A percentile compares a stretch with the other conserved stretches of the same genome.
Evolutionary conservation across 495 filamentous ascomycete genomes (phyloP).

Genomic region (Schizothecium vesticola): DNA sequence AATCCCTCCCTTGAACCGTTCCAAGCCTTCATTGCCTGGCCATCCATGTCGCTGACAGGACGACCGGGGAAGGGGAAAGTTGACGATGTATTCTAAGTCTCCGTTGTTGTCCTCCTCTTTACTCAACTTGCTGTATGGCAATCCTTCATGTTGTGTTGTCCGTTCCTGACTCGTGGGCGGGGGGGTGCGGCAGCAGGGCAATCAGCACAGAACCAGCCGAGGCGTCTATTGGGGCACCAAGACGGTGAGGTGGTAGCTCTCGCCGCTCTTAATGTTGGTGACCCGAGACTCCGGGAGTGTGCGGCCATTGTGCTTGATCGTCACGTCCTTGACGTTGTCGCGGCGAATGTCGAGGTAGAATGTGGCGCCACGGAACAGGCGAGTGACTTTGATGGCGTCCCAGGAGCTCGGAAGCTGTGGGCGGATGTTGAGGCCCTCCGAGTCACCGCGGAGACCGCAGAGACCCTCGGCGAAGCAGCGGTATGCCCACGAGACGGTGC

Average conservation of each 20-base stretch:
- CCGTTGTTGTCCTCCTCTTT: background rate
- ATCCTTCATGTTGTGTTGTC: background rate
- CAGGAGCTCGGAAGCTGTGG: conserved; percentile 48
- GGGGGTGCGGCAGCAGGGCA: background rate
- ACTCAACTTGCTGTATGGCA: background rate
- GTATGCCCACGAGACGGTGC: conserved; percentile 52
- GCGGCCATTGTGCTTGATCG: conserved; percentile 30
- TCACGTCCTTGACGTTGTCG: conserved; percentile 39
- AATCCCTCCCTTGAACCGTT: conserved; percentile 4
- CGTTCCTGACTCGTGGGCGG: background rate
- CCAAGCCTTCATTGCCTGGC: background rate
- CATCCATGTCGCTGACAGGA: background rate
- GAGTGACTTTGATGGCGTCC: conserved; percentile 43
- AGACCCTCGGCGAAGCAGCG: conserved; percentile 50
- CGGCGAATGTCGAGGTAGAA: conserved; percentile 44
- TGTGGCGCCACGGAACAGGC: conserved; percentile 47
- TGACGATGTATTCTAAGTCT: conserved; percentile 3
- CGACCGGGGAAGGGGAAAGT: background rate
- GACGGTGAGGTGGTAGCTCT: conserved; percentile 39
- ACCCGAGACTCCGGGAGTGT: conserved; percentile 35
- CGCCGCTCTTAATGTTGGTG: conserved; percentile 33
- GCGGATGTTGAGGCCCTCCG: conserved; percentile 38
- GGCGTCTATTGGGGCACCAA: conserved; percentile 28
- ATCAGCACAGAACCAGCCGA: background rate
- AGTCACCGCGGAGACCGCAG: conserved; percentile 47